These are phyloP conservation scores for Colletotrichum echinochloae DNA, from an alignment of 2,329 filamentous ascomycete genomes.

Conservation along the genomic window DNA sequence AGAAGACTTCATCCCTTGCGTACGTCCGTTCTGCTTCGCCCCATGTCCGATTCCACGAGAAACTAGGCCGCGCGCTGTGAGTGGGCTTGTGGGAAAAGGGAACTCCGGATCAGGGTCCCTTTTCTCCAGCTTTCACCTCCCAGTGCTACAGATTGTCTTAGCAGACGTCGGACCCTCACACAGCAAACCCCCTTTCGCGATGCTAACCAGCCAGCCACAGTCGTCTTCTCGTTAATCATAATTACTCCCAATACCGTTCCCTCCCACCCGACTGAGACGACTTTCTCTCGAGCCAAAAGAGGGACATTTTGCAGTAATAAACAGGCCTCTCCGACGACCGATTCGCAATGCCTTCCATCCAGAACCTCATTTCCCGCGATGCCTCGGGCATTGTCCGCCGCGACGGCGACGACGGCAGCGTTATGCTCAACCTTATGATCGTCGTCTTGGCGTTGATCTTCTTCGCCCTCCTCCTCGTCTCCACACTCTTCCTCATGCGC, in stretches of 20 bases:
- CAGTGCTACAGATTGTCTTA: constrained; percentile 36
- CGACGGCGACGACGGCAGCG: constrained; percentile 61
- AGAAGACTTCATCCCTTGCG: constrained; percentile 40
- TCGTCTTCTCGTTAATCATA: constrained; percentile 32
- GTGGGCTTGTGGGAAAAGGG: constrained; percentile 26
- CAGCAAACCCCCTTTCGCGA: constrained; percentile 16
- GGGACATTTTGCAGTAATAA: constrained; percentile 24
- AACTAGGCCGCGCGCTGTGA: constrained; percentile 2
- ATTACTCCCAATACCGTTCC: constrained; percentile 31
- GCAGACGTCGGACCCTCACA: constrained; percentile 15
- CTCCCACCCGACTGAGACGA: neutral
- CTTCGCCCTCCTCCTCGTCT: constrained; percentile 75
- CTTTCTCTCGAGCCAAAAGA: constrained; percentile 22
- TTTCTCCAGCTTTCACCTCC: constrained; percentile 19
- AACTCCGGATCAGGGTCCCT: constrained; percentile 18
- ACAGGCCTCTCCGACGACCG: constrained; percentile 16
- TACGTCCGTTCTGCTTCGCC: constrained; percentile 26
- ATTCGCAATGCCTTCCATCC: constrained; percentile 53
- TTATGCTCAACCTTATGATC: constrained; percentile 84
- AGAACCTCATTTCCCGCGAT: constrained; percentile 54
- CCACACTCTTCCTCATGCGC: constrained; percentile 78
- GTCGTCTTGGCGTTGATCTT: constrained; percentile 83
- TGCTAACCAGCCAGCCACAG: constrained; percentile 28
- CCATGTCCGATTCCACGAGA: neutral
- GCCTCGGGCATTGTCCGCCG: constrained; percentile 53